Percentiles rank a stretch among this genome's conserved stretches.
Evolutionary conservation across 371 early-diverging fungal genomes (phyloP).

Genomic region (Encephalitozoon hellem): DNA sequence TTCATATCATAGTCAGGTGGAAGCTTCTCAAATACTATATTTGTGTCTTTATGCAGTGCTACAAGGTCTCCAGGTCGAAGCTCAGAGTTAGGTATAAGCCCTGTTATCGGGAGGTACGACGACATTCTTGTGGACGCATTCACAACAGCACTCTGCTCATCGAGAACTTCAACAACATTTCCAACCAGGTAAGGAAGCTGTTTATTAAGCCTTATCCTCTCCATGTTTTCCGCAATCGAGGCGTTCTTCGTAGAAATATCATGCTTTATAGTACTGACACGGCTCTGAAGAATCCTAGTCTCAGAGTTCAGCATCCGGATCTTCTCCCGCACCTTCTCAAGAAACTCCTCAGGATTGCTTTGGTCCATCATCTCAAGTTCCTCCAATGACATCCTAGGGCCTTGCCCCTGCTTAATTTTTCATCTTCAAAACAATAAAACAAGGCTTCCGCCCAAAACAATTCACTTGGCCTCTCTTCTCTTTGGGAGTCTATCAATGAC

Average conservation of each 20-base stretch:
- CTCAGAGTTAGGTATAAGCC: constrained; percentile 79
- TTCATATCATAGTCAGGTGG: constrained; percentile 96
- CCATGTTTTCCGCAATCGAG: constrained; percentile 89
- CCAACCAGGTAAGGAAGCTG: constrained; percentile 95
- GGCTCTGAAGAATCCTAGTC: constrained; percentile 53
- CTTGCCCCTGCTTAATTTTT: neutral
- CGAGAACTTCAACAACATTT: constrained; percentile 84
- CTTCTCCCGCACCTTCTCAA: constrained; percentile 35
- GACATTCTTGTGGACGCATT: constrained; percentile 56
- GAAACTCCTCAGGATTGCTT: constrained; percentile 21
- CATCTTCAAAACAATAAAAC: neutral
- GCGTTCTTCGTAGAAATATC: constrained; percentile 65
- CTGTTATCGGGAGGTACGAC: constrained; percentile 80
- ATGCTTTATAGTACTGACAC: constrained; percentile 56
- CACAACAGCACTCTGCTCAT: constrained; percentile 36
- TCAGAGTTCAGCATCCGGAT: constrained; percentile 55
- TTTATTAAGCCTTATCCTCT: constrained; percentile 94
- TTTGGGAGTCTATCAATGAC: neutral
- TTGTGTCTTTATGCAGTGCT: constrained; percentile 98
- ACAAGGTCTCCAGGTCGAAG: constrained; percentile 93
- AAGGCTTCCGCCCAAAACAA: neutral
- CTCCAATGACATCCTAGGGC: constrained; percentile 25
- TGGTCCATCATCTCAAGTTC: constrained; percentile 38
- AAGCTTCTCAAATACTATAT: constrained; percentile 87
- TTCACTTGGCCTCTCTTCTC: neutral